Percentiles rank a stretch among this genome's conserved stretches.
Conservation (phyloP, 2,329 filamentous ascomycete species). For the Talaromyces funiculosus region DNA sequence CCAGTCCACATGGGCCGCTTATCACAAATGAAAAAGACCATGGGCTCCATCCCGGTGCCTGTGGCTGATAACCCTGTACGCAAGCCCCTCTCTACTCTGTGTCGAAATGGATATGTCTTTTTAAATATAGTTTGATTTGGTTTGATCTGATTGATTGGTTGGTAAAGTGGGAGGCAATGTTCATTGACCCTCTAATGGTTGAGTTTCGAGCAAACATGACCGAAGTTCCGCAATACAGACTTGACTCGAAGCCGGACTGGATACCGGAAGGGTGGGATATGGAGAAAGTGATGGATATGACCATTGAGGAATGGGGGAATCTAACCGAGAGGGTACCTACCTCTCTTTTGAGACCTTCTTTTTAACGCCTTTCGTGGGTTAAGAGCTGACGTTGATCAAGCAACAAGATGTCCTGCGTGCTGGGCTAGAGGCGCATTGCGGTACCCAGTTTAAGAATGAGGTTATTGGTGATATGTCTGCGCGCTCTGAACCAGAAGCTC, state of each 20-base stretch:
- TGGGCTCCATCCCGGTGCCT: slow-evolving; percentile 4
- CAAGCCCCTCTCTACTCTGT: too few species aligned
- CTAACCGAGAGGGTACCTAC: not conserved
- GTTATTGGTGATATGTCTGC: slow-evolving; percentile 5
- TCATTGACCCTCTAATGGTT: slow-evolving; percentile 5
- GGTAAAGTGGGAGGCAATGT: not conserved
- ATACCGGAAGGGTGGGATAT: slow-evolving; percentile 1
- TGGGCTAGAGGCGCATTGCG: slow-evolving; percentile 8
- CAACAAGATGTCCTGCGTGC: slow-evolving; percentile 9
- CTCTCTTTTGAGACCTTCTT: too few species aligned
- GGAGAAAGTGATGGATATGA: slow-evolving; percentile 9
- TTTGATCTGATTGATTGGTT: too few species aligned
- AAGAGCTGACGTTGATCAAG: not conserved
- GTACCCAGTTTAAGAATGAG: slow-evolving; percentile 10
- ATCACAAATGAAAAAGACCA: not conserved
- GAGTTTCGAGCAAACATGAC: slow-evolving; percentile 11
- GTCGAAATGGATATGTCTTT: too few species aligned
- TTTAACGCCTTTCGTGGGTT: too few species aligned
- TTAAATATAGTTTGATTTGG: too few species aligned
- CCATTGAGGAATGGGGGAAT: not conserved
- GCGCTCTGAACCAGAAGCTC: not conserved
- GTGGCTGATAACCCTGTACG: not conserved
- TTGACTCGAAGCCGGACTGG: slow-evolving; percentile 5
- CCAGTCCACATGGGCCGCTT: slow-evolving; percentile 6
- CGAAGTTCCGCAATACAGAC: slow-evolving; percentile 5